Evolutionary conservation across 352 stramenopile species (phyloP).

Genomic region (Phytophthora multivora): DNA sequence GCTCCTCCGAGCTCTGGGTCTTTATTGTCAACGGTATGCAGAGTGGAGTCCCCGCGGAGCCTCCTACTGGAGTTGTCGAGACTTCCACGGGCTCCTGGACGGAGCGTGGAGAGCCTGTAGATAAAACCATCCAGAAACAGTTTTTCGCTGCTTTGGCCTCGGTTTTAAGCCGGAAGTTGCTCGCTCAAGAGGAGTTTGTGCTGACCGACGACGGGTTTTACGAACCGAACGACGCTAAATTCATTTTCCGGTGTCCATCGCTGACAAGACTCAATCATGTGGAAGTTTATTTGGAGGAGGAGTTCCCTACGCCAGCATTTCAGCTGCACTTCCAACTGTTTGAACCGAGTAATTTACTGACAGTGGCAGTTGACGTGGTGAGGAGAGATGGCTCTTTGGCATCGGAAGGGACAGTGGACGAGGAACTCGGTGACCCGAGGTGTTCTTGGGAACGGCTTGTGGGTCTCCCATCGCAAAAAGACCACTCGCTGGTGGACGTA

Average conservation of each 20-base stretch:
- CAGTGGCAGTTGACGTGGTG: conserved; percentile 55
- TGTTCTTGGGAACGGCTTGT: conserved; percentile 66
- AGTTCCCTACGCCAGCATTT: conserved; percentile 44
- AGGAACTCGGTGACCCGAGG: conserved; percentile 46
- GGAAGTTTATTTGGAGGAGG: conserved; percentile 70
- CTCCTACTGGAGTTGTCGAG: conserved; percentile 35
- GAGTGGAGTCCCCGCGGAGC: conserved; percentile 32
- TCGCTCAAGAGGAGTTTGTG: conserved; percentile 51
- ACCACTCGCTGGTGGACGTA: conserved; percentile 77
- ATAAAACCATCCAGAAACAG: conserved; percentile 29
- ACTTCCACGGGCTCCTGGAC: conserved; percentile 25
- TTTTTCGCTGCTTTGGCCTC: conserved; percentile 54
- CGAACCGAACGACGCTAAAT: conserved; percentile 59
- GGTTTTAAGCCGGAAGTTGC: conserved; percentile 33
- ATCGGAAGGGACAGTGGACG: neutral
- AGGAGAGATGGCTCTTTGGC: conserved; percentile 25
- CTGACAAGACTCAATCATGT: conserved; percentile 61
- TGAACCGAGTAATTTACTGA: conserved; percentile 47
- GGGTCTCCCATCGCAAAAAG: conserved; percentile 49
- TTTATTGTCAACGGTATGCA: conserved; percentile 54
- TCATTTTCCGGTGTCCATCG: conserved; percentile 67
- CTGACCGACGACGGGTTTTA: conserved; percentile 37
- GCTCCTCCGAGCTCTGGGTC: conserved; percentile 44
- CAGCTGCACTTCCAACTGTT: conserved; percentile 59
- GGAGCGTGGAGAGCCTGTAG: conserved; percentile 5